A percentile compares a stretch with the other conserved stretches of the same genome.
Evolutionary conservation across 1,139 yeast genomes (phyloP).

Genomic region (Blastobotrys buckinghamii): DNA sequence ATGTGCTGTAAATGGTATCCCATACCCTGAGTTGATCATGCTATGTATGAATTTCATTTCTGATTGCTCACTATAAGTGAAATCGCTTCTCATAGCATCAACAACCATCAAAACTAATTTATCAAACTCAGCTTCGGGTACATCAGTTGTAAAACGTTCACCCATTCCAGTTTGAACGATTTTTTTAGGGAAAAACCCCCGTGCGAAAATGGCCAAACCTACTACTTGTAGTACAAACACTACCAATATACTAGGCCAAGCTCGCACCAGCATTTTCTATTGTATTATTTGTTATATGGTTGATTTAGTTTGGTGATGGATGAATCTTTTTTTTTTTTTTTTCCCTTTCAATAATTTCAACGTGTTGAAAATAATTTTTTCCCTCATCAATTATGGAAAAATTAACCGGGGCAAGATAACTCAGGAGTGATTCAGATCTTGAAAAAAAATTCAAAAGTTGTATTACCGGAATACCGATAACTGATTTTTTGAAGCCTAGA

Average conservation of each 20-base stretch:
- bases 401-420: too few relatives aligned
- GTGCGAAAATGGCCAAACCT: conserved; percentile 57
- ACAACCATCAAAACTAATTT: conserved; percentile 76
- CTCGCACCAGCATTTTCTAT: conserved; percentile 4
- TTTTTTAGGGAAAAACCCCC: conserved; percentile 89
- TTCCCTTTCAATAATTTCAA: too few relatives aligned
- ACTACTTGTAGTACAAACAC: conserved; percentile 40
- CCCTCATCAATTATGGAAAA: too few relatives aligned
- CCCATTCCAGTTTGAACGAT: conserved; percentile 57
- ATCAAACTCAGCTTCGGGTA: conserved; percentile 47
- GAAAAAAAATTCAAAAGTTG: too few relatives aligned
- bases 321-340: too few relatives aligned
- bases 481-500: too few relatives aligned
- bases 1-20: conserved; percentile 83
- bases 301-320: too few relatives aligned
- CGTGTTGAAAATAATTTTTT: neutral
- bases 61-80: conserved; percentile 56
- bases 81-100: conserved; percentile 90
- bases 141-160: conserved; percentile 26
- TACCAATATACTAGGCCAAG: conserved; percentile 17
- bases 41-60: conserved; percentile 63
- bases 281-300: too few relatives aligned
- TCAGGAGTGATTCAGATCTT: too few relatives aligned
- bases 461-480: too few relatives aligned
- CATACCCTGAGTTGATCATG: conserved; percentile 59